phyloP scores from a whole-genome alignment of 176 grass and related monocot genomes.

The Bonia amplexicaulis region DNA sequence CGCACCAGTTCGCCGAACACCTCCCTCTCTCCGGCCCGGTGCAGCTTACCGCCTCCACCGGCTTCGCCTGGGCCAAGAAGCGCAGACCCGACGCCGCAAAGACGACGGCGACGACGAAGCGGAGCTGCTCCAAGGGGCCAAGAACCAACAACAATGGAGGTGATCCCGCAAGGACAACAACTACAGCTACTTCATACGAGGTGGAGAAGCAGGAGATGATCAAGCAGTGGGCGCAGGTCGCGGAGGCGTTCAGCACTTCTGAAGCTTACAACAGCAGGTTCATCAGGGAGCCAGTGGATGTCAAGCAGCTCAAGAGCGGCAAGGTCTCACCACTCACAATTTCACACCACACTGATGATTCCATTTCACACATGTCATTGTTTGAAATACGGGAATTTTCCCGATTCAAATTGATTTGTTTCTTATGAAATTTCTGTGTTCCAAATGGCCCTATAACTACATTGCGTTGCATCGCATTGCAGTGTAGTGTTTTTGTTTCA shows the following conservation, averaged over 20 bases:
- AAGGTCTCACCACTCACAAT: slow-evolving; percentile 28
- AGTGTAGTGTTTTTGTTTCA: neutral
- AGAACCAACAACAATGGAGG: neutral
- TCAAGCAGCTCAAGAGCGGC: slow-evolving; percentile 30
- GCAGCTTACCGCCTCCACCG: slow-evolving; percentile 48
- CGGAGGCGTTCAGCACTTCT: slow-evolving; percentile 37
- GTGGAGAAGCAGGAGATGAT: slow-evolving; percentile 55
- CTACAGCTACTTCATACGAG: slow-evolving; percentile 32
- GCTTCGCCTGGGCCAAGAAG: slow-evolving; percentile 73
- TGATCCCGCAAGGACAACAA: slow-evolving; percentile 2
- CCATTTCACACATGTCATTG: neutral
- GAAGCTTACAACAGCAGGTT: slow-evolving; percentile 28
- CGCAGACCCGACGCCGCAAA: slow-evolving; percentile 14
- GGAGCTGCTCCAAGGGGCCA: slow-evolving; percentile 1
- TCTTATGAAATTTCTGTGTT: neutral
- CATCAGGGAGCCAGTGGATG: slow-evolving; percentile 26
- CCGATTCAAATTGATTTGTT: neutral
- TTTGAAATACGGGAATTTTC: neutral
- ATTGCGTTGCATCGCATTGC: neutral
- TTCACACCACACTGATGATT: neutral
- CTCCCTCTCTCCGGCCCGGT: slow-evolving; percentile 30
- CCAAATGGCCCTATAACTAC: neutral
- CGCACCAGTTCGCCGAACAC: slow-evolving; percentile 5
- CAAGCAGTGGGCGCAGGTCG: slow-evolving; percentile 69
- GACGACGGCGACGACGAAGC: slow-evolving; percentile 3